Evolutionary conservation across 805 yeast species (phyloP).

Genomic region (Tetrapisispora arboricola): DNA sequence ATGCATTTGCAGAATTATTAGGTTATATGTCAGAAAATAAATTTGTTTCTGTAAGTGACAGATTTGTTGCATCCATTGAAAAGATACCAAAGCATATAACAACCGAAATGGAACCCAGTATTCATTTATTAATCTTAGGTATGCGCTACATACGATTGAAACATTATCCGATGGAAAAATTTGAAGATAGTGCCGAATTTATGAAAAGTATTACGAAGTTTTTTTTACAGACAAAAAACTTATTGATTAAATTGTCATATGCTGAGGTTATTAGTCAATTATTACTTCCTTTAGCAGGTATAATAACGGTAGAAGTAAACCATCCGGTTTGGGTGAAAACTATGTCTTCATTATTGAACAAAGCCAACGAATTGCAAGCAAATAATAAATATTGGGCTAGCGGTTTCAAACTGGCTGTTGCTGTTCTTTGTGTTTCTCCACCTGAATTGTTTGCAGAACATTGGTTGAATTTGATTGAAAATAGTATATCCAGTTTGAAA

Average conservation of each 20-base stretch:
- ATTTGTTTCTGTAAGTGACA: constrained; percentile 80
- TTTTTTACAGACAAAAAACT: constrained; percentile 54
- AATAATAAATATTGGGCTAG: constrained; percentile 52
- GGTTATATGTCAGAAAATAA: constrained; percentile 86
- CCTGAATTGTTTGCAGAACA: constrained; percentile 56
- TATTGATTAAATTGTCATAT: constrained; percentile 61
- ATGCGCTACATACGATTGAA: constrained; percentile 76
- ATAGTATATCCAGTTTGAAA: constrained; percentile 48
- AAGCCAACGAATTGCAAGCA: constrained; percentile 35
- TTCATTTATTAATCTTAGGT: constrained; percentile 74
- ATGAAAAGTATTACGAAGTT: constrained; percentile 79
- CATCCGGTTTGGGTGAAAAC: constrained; percentile 94
- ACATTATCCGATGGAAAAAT: constrained; percentile 76
- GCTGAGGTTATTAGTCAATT: constrained; percentile 74
- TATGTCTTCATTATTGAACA: constrained; percentile 47
- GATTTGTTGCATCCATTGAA: constrained; percentile 88
- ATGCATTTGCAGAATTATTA: constrained; percentile 72
- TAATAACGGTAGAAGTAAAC: constrained; percentile 86
- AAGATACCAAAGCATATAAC: constrained; percentile 51
- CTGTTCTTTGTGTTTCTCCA: constrained; percentile 73
- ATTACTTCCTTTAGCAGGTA: constrained; percentile 71
- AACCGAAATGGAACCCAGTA: constrained; percentile 45
- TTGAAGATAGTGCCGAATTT: constrained; percentile 92
- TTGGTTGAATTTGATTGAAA: constrained; percentile 66
- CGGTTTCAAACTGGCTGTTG: constrained; percentile 55